Evolutionary conservation across 495 filamentous ascomycete species (phyloP).

Genomic region (Tuber magnatum): DNA sequence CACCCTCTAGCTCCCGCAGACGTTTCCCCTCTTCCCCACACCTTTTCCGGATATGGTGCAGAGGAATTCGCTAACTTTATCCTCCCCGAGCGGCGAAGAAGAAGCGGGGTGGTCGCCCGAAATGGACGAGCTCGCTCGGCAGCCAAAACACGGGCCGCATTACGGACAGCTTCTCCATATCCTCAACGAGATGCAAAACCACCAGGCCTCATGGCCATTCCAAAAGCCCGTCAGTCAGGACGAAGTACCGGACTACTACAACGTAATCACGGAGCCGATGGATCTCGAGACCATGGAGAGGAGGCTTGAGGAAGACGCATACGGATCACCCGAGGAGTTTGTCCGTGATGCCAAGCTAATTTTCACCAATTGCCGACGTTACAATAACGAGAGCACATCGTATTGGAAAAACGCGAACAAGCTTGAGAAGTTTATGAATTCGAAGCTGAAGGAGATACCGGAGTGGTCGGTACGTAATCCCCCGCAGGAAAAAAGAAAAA

Average conservation of each 20-base stretch:
- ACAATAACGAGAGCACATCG: conserved; percentile 90
- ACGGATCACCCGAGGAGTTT: conserved; percentile 86
- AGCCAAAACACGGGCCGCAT: conserved; percentile 95
- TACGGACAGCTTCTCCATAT: conserved; percentile 88
- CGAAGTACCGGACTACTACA: conserved; percentile 94
- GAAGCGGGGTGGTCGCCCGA: conserved; percentile 82
- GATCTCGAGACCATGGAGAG: conserved; percentile 92
- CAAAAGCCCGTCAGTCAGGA: conserved; percentile 87
- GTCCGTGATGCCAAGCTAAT: conserved; percentile 83
- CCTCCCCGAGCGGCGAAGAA: conserved; percentile 1
- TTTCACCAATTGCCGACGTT: conserved; percentile 89
- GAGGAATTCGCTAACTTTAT: conserved; percentile 18
- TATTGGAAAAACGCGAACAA: conserved; percentile 95
- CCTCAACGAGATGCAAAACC: conserved; percentile 91
- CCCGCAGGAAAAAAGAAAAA: background rate
- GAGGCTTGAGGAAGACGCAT: conserved; percentile 89
- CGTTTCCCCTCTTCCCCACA: background rate
- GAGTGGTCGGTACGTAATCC: conserved; percentile 75
- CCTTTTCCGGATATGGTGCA: background rate
- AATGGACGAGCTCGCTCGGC: conserved; percentile 93
- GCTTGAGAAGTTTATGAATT: conserved; percentile 94
- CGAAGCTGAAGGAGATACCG: conserved; percentile 82
- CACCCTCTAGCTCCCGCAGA: background rate
- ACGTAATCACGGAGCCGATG: conserved; percentile 97
- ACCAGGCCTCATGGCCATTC: conserved; percentile 87